A percentile compares a stretch with the other conserved stretches of the same genome.
Conservation (phyloP, 1,139 yeast species). For the Pichia sp. region DNA sequence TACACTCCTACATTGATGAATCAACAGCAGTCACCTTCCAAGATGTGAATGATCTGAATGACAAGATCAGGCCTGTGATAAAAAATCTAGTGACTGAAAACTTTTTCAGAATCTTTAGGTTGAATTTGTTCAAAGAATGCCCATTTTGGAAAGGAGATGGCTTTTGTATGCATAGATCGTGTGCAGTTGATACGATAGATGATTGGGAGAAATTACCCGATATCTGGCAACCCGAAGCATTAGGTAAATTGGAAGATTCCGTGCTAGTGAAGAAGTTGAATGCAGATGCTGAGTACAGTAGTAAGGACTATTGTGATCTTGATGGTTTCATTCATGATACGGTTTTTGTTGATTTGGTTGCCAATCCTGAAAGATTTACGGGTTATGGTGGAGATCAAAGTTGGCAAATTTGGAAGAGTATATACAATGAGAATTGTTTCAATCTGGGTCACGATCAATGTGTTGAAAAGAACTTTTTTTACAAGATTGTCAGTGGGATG, state of each 20-base stretch:
- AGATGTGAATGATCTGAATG: conserved; percentile 50
- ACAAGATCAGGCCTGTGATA: conserved; percentile 49
- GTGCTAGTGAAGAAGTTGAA: conserved; percentile 25
- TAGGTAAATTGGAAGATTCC: conserved; percentile 54
- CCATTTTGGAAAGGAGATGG: conserved; percentile 82
- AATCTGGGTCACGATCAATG: conserved; percentile 50
- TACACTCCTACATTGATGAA: conserved; percentile 25
- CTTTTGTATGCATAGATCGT: conserved; percentile 85
- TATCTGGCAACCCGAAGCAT: conserved; percentile 64
- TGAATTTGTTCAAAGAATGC: conserved; percentile 81
- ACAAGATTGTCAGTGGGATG: conserved; percentile 84
- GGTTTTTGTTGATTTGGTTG: conserved; percentile 79
- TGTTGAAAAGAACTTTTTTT: conserved; percentile 81
- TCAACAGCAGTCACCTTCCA: conserved; percentile 46
- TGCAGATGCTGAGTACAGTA: conserved; percentile 23
- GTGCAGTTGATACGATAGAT: conserved; percentile 75
- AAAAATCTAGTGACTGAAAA: conserved; percentile 57
- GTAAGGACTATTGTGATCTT: conserved; percentile 44
- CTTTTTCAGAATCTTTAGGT: conserved; percentile 81
- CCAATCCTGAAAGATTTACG: conserved; percentile 93
- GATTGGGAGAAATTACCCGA: conserved; percentile 69
- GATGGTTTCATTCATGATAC: conserved; percentile 42
- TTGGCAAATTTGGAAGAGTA: conserved; percentile 87
- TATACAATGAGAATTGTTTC: conserved; percentile 89
- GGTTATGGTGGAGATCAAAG: conserved; percentile 95